Evolutionary conservation across 2,329 filamentous ascomycete genomes (phyloP).

Genomic region (Teratosphaeria pseudoeucalypti): DNA sequence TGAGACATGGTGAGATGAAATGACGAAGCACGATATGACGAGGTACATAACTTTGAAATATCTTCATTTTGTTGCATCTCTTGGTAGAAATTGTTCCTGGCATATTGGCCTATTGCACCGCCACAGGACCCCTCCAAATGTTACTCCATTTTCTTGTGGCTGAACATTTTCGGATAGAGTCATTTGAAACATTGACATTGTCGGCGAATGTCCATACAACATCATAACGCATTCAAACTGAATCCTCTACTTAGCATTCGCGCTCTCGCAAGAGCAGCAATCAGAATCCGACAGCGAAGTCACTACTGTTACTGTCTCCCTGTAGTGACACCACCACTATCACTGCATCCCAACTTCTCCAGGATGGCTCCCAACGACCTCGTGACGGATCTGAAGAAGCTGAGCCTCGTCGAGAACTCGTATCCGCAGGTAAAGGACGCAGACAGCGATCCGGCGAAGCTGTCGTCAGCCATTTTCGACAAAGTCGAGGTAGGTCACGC

Average conservation of each 20-base stretch:
- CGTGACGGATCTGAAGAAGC: conserved; percentile 21
- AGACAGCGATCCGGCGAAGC: conserved; percentile 23
- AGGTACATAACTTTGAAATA: background rate
- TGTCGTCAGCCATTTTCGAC: conserved; percentile 25
- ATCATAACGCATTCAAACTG: background rate
- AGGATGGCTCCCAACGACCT: conserved; percentile 22
- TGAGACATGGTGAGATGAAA: background rate
- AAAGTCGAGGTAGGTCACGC: conserved; percentile 19
- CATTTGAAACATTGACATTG: background rate
- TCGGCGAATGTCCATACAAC: background rate
- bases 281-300: background rate
- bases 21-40: background rate
- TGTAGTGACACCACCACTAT: background rate
- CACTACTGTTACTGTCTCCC: background rate
- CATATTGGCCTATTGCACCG: background rate
- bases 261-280: background rate
- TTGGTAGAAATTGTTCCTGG: background rate
- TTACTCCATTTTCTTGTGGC: background rate
- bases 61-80: no score
- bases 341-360: background rate
- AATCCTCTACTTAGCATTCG: background rate
- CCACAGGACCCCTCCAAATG: background rate
- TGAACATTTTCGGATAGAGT: background rate
- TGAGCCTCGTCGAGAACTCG: conserved; percentile 23
- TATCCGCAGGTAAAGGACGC: conserved; percentile 23